Evolutionary conservation across 129 eudicot genomes (phyloP), one percentile per base, ranked within the genome.

Genomic region (Tanacetum coccineum): DNA sequence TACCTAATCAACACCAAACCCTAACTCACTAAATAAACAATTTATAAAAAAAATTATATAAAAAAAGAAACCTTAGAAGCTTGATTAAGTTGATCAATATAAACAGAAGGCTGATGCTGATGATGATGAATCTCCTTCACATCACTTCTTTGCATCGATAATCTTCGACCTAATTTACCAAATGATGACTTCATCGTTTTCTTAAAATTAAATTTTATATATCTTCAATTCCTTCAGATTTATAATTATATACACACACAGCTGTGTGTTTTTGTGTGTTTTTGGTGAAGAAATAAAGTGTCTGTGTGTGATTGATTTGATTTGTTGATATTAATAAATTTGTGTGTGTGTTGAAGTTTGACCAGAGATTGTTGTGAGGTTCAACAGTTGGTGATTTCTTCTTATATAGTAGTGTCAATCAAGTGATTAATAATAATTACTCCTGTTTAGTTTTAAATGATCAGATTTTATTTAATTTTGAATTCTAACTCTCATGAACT

Each of bases 111-210:
- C 21, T 83, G 93, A 22, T 81, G 81, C 71, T 81, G 53, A 0
- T 48, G 53, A 48, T 49, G 54, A 48, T 32, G 9, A 36, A 6
- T 36, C 42, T 85, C 96, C 76, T 82, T 83, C 4, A 68, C 86
- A 40, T 87, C 85, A 73, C 70, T 73, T 73, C 81, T 83, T 61
- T 85, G 80, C 73, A 77, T 78, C 54, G 88, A 78, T 30, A 92
- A 68, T 49, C 73, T 87, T 5, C 82, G 78, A 64, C 82, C 82
- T 19, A 92, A 62, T 73, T 80, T 85, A 36, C 78, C 87, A 13
- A 91, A 36, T 19, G 94, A 81, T 26, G 96, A 85, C 78, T 83
- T 87, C 98, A 85, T 87, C 64, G 59, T 73, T 22, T 22, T 22
- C 2, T 0, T 22, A 22, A 0, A 22, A 22, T 22, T n/a, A 22